phyloP scores from a whole-genome alignment of 169 alveolate genomes.

The Plasmodium chabaudi region DNA sequence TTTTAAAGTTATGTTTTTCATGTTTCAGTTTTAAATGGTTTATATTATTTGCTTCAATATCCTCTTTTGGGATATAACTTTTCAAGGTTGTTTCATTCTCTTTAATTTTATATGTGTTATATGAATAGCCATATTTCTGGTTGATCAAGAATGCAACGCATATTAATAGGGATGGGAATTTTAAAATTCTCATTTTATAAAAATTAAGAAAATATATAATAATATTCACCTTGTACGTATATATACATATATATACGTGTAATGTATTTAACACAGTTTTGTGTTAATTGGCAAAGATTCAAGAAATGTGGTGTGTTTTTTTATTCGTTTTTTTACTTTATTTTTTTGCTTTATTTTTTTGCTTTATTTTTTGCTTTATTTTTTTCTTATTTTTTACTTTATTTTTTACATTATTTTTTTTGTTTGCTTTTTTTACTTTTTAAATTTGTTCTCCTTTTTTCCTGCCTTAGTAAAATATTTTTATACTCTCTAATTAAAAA shows the following conservation, averaged over 20 bases:
- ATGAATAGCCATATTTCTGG: background rate
- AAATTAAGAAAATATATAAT: background rate
- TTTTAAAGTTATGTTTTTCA: slow-evolving; percentile 23
- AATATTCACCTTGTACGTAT: background rate
- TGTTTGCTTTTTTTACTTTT: no score
- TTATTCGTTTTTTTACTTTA: no score
- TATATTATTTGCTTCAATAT: background rate
- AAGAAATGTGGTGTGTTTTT: no score
- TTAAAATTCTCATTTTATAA: slow-evolving; percentile 9
- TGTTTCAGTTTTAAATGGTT: slow-evolving; percentile 7
- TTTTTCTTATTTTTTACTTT: no score
- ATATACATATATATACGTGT: background rate
- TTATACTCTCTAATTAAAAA: no score
- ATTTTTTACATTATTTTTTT: no score
- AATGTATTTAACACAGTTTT: background rate
- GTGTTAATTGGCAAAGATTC: no score
- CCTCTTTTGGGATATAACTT: background rate
- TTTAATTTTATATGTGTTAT: slow-evolving; percentile 12
- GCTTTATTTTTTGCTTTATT: no score
- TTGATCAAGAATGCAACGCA: background rate
- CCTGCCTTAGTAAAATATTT: no score
- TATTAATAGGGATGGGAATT: background rate
- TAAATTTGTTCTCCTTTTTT: no score
- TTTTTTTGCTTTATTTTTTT: no score
- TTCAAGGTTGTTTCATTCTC: slow-evolving; percentile 7